Conservation (phyloP, 108 stramenopile species). For the Epipyxis sp. region DNA sequence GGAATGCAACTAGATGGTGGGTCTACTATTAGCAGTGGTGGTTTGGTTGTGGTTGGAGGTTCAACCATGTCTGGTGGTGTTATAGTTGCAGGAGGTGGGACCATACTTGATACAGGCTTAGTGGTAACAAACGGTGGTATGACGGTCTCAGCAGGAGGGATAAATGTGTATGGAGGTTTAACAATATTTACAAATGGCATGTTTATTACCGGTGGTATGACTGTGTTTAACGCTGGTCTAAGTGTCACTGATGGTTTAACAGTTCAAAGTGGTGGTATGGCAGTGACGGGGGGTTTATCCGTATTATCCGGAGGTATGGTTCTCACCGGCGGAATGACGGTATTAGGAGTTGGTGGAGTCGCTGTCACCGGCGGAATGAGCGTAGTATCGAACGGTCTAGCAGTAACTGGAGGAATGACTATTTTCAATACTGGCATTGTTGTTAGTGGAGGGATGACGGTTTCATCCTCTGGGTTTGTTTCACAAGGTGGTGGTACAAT, state of each 20-base stretch:
- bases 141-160: conserved; percentile 1
- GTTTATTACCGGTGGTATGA: conserved; percentile 8
- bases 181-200: neutral
- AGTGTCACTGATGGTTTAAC: conserved; percentile 5
- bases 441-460: conserved; percentile 9
- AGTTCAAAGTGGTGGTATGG: neutral
- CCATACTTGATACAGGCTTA: neutral
- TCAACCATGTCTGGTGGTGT: neutral
- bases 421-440: neutral
- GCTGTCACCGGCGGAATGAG: neutral
- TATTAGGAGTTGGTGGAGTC: neutral
- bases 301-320: conserved; percentile 2
- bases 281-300: neutral
- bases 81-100: conserved; percentile 2
- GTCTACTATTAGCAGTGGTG: neutral
- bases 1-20: conserved; percentile 6
- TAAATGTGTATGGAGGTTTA: neutral
- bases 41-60: conserved; percentile 5
- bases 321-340: conserved; percentile 20
- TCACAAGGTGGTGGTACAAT: neutral
- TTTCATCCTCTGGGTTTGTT: neutral
- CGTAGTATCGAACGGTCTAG: neutral
- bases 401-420: neutral
- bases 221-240: neutral
- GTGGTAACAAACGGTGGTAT: conserved; percentile 8